Conservation (phyloP, 306 rosid genomes). For the Styphnolobium japonicum region DNA sequence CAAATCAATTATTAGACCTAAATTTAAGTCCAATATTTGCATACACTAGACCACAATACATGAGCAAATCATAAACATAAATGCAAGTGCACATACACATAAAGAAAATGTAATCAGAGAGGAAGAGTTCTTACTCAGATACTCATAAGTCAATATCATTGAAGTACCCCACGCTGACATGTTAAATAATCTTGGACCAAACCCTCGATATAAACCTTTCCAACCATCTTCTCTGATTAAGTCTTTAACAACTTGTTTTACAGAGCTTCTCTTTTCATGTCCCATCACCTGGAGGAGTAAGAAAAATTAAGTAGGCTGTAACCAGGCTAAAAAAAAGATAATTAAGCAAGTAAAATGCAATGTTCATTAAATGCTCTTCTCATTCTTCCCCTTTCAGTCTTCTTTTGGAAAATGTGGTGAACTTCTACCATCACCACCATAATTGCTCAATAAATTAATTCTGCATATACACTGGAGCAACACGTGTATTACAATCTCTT, state of each 20-base stretch:
- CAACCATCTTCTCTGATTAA: constrained; percentile 85
- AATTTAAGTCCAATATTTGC: background rate
- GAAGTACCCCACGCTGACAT: constrained; percentile 98
- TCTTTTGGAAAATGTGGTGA: background rate
- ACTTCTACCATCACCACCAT: constrained; percentile 2
- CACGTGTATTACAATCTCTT: background rate
- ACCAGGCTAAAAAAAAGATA: constrained; percentile 1
- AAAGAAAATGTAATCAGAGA: background rate
- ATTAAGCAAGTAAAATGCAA: background rate
- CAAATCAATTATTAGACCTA: background rate
- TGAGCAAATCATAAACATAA: background rate
- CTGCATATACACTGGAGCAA: background rate
- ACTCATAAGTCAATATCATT: constrained; percentile 90
- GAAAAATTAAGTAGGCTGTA: background rate
- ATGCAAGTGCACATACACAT: constrained; percentile 8
- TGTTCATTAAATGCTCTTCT: background rate
- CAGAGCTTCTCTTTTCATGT: constrained; percentile 57
- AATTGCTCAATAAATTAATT: background rate
- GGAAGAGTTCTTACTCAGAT: constrained; percentile 64
- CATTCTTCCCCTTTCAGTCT: background rate
- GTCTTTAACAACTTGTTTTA: constrained; percentile 69
- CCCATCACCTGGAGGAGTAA: constrained; percentile 66
- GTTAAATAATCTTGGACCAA: constrained; percentile 95
- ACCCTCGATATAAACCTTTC: constrained; percentile 90
- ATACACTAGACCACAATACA: background rate